Evolutionary conservation across 2,329 filamentous ascomycete species (phyloP), one percentile per base, ranked within the genome.

Genomic region (Mariannaea sp.): DNA sequence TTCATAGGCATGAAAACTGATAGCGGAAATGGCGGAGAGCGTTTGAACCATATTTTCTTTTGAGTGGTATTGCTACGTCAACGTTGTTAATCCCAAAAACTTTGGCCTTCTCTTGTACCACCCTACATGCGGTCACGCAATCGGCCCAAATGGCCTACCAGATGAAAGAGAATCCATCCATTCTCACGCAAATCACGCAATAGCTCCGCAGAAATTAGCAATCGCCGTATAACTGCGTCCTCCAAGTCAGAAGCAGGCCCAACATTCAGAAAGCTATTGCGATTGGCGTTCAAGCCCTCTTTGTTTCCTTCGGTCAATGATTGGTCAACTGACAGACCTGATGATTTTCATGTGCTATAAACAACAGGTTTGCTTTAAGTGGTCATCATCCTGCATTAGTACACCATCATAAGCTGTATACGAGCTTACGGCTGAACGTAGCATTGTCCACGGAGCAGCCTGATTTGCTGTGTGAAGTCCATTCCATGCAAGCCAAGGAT

Each of bases 261-360:
- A 88, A 82, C 59, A 85, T 97, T 40, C 90, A 85, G 66, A 94
- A 88, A 61, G 94, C 94, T 10, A 80, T 99, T 5, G 92, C 92
- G 1, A 96, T 99, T 61, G 94, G 94, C 32, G 85, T 99, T 1
- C 94, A 99, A 70, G 94, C 94, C 1, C 88, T 96, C 56, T 97
- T 97, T 61, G 88, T 0, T 83, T 95, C 35, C 80, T 99, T 29
- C 87, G 94, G n/a, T 89, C 88, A 16, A 89, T 99, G 62, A 87
- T 97, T 13, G 94, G 94, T 0, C 93, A 96, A 64, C 94, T 94
- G 0, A 99, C 92, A 1, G 94, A 10, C n/a, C n/a, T n/a, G n/a
- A n/a, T n/a, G n/a, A n/a, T n/a, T n/a, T n/a, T n/a, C n/a, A n/a
- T n/a, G n/a, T n/a, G n/a, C n/a, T n/a, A n/a, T n/a, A n/a, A n/a